phyloP scores from a whole-genome alignment of 768 basidiomycete species.

The Lactarius tabidus region DNA sequence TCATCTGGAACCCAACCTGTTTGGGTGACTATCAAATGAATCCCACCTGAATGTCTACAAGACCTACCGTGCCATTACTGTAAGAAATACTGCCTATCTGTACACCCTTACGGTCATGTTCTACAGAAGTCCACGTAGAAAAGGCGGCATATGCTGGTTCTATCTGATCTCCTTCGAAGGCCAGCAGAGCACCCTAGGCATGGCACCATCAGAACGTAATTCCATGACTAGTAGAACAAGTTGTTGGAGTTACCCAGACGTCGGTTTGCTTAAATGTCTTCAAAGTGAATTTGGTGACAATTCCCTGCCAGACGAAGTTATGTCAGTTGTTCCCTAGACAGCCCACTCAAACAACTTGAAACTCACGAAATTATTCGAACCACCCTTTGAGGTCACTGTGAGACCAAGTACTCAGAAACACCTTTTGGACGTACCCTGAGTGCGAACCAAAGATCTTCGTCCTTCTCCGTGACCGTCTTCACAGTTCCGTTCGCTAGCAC shows the following conservation, averaged over 20 bases:
- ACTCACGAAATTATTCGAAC: conserved; percentile 10
- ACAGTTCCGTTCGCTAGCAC: conserved; percentile 23
- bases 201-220: too few relatives aligned
- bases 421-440: background rate
- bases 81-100: background rate
- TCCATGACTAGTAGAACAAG: background rate
- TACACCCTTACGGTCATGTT: background rate
- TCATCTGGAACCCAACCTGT: conserved; percentile 44
- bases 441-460: too few relatives aligned
- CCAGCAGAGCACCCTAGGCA: background rate
- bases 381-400: background rate
- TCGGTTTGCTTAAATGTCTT: background rate
- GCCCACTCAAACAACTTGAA: background rate
- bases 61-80: conserved; percentile 17
- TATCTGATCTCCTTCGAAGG: background rate
- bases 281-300: conserved; percentile 6
- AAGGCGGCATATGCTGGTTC: background rate
- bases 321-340: background rate
- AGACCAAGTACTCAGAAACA: background rate
- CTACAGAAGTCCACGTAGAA: background rate
- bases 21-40: conserved; percentile 30
- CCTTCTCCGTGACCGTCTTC: background rate
- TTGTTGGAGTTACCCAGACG: background rate
- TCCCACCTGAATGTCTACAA: background rate
- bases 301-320: background rate